Percentiles rank a stretch among this genome's conserved stretches.
Evolutionary conservation across 345 rosid species (phyloP).

Genomic region (Syzygium aqueum): DNA sequence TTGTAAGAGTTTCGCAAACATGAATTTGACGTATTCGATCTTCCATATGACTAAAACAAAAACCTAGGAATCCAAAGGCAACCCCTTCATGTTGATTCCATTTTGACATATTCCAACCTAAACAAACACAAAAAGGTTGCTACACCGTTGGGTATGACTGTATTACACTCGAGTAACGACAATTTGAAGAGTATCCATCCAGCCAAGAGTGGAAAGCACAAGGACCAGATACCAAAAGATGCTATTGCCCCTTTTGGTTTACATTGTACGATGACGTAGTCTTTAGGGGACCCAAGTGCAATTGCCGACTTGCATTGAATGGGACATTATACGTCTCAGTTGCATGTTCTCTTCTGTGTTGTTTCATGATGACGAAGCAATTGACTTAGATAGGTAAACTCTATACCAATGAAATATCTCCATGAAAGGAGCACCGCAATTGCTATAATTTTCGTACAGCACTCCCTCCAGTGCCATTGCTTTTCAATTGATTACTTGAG

Average conservation of each 20-base stretch:
- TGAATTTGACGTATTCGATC: background rate
- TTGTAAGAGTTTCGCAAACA: background rate
- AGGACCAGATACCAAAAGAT: background rate
- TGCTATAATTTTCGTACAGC: background rate
- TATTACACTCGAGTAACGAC: background rate
- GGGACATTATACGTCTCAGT: background rate
- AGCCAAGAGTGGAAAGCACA: background rate
- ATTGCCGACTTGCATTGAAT: background rate
- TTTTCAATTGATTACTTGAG: background rate
- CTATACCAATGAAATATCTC: background rate
- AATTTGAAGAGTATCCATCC: background rate
- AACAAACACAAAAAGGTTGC: background rate
- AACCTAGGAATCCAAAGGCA: background rate
- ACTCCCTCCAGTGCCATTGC: too few relatives aligned
- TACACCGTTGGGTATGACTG: background rate
- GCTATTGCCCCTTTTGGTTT: background rate
- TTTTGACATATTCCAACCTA: background rate
- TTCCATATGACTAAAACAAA: background rate
- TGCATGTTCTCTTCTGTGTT: background rate
- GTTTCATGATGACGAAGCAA: background rate
- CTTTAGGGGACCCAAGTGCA: background rate
- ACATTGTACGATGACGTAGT: background rate
- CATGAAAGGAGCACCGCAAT: rapidly evolving
- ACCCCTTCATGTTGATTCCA: background rate
- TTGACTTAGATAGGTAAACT: background rate